Percentiles rank a stretch among this genome's conserved stretches.
These are phyloP conservation scores for Acanthamoeba royreba DNA, from an alignment of 208 protist genomes.

Conservation along the genomic window DNA sequence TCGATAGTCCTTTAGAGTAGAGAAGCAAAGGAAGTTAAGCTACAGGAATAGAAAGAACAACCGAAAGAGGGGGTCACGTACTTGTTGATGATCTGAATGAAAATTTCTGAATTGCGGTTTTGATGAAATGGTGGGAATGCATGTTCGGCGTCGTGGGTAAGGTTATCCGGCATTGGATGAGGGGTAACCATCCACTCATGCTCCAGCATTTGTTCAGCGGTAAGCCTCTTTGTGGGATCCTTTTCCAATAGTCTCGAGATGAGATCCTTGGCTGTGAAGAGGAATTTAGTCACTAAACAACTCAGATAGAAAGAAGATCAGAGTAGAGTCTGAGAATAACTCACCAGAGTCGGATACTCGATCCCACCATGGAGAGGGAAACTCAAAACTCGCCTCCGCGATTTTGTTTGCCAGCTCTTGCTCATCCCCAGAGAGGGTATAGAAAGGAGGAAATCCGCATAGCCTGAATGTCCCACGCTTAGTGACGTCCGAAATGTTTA, in stretches of 20 bases:
- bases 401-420: slow-evolving; percentile 31
- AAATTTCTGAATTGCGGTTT: neutral
- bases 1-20: neutral
- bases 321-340: neutral
- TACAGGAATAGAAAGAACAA: neutral
- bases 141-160: neutral
- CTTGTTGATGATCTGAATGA: slow-evolving; percentile 20
- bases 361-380: slow-evolving; percentile 26
- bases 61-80: neutral
- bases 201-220: slow-evolving; percentile 34
- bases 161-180: neutral
- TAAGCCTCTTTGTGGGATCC: slow-evolving; percentile 6
- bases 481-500: neutral
- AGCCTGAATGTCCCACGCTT: neutral
- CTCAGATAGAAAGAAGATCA: neutral
- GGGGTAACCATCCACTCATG: slow-evolving; percentile 43
- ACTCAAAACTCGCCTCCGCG: neutral
- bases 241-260: slow-evolving; percentile 8
- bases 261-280: neutral
- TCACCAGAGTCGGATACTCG: neutral
- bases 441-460: slow-evolving; percentile 23
- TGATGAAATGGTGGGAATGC: neutral
- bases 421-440: neutral
- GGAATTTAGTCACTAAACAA: neutral
- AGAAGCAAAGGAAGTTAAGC: neutral